Base-by-base conservation (phyloP, 352 stramenopile species). In the Phytopythium vexans region DNA sequence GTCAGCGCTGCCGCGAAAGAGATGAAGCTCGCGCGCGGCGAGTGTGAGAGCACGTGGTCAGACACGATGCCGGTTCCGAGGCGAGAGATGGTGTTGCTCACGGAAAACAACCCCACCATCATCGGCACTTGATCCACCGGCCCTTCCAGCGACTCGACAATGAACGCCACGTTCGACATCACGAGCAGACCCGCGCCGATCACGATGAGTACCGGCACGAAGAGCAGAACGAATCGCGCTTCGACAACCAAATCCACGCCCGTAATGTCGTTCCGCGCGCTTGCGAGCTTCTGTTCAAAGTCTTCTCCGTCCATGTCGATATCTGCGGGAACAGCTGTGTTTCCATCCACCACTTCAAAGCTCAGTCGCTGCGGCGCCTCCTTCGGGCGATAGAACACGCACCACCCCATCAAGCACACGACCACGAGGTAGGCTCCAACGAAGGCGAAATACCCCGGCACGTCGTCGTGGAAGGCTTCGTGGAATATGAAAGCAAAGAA, bases 91-190 rank as follows among this genome's bases (percentile, higher is more conserved):
- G 74, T 87, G 60, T 94, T 94, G 49, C 73, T 69, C 11, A 92
- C 65, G 8, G 84, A 92, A 48, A 94, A 94, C 11, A 84, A 54
- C 21, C 72, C 75, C 37, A 94, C 82, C 79, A 92, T 88, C 38
- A 77, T 41, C 0, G 84, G 81, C 41, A 94, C 73, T 52, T 90
- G 80, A 1, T 82, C 65, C 46, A 77, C 60, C 1, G 68, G 64
- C 0, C 80, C 82, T 12, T 67, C 64, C 12, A 88, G 63, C 10
- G 82, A 90, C 57, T 94, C 82, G 36, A 92, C 74, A 46, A 94
- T 88, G 59, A 94, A 94, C 6, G 82, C 75, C 4, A 94, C 73
- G 54, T 94, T 94, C 32, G 83, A 89, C 77, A 94, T 90, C 43
- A 94, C 69, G 48, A 92, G 77, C 8, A 92, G 47, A 0, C 76